Percentiles rank a stretch among this genome's conserved stretches.
Conservation (phyloP, 1,284 basidiomycete genomes). For the Flammula alnicola region DNA sequence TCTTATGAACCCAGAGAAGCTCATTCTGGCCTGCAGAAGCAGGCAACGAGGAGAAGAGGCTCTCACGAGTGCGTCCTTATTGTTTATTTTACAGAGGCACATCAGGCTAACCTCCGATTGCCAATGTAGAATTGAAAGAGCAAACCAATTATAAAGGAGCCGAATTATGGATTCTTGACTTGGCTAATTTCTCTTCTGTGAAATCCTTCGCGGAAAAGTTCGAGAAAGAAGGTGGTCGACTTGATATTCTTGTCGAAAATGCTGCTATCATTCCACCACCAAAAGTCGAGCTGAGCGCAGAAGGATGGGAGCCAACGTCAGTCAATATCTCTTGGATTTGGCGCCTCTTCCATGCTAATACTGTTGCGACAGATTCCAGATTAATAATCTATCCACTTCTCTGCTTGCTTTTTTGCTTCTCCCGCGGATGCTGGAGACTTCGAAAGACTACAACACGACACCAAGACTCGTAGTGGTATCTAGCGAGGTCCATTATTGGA, state of each 20-base stretch:
- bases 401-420: slow-evolving; percentile 46
- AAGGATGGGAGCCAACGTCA: slow-evolving; percentile 45
- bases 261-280: slow-evolving; percentile 31
- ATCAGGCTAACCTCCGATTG: background rate
- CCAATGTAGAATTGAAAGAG: slow-evolving; percentile 29
- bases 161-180: slow-evolving; percentile 42
- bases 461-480: slow-evolving; percentile 44
- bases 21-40: slow-evolving; percentile 45
- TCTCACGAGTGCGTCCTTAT: too few relatives aligned
- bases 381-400: slow-evolving; percentile 44
- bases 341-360: background rate
- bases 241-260: slow-evolving; percentile 46
- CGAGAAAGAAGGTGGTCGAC: slow-evolving; percentile 35
- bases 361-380: slow-evolving; percentile 40
- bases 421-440: slow-evolving; percentile 44
- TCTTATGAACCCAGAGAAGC: slow-evolving; percentile 40
- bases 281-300: slow-evolving; percentile 27
- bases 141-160: slow-evolving; percentile 33
- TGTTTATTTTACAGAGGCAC: too few relatives aligned
- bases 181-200: slow-evolving; percentile 41
- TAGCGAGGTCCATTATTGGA: slow-evolving; percentile 40
- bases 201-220: slow-evolving; percentile 39
- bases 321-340: slow-evolving; percentile 14
- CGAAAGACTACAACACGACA: slow-evolving; percentile 26
- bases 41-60: too few relatives aligned